Evolutionary conservation across 2,329 filamentous ascomycete genomes (phyloP).

Genomic region (Pseudogymnoascus sp.): DNA sequence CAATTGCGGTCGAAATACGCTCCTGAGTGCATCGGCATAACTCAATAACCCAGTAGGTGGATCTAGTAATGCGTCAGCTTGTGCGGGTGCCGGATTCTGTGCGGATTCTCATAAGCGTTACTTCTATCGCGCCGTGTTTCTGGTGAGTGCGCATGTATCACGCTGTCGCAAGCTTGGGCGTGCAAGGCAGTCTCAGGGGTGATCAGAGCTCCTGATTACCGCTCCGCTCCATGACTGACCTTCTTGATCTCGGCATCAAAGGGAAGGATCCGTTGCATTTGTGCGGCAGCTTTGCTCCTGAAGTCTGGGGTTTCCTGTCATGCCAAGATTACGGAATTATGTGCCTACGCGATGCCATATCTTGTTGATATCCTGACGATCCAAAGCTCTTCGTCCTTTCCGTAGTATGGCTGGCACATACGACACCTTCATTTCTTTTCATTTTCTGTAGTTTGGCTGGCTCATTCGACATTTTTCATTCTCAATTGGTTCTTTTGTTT

Average conservation of each 20-base stretch:
- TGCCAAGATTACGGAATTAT: conserved; percentile 5
- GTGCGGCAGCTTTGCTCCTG: conserved; percentile 6
- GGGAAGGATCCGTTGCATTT: background rate
- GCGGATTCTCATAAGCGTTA: background rate
- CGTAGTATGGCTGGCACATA: conserved; percentile 10
- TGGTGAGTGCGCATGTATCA: background rate
- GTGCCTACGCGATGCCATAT: conserved; percentile 1
- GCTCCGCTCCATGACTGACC: background rate
- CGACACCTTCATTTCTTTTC: conserved; percentile 1
- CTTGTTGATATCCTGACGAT: conserved; percentile 3
- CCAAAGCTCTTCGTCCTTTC: background rate
- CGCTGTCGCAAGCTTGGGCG: background rate
- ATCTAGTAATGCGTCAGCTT: background rate
- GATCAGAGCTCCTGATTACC: conserved; percentile 5
- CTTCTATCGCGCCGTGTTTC: background rate
- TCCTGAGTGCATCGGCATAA: background rate
- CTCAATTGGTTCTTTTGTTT: conserved; percentile 5
- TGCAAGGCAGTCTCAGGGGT: background rate
- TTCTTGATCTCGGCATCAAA: background rate
- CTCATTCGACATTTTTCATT: conserved; percentile 7
- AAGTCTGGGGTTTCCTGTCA: background rate
- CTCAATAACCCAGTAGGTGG: background rate
- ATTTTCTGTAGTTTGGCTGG: conserved; percentile 9
- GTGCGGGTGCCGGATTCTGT: too few relatives aligned
- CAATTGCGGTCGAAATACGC: background rate